Conservation (phyloP, 2,329 filamentous ascomycete genomes). For the Fusarium vanettenii region DNA sequence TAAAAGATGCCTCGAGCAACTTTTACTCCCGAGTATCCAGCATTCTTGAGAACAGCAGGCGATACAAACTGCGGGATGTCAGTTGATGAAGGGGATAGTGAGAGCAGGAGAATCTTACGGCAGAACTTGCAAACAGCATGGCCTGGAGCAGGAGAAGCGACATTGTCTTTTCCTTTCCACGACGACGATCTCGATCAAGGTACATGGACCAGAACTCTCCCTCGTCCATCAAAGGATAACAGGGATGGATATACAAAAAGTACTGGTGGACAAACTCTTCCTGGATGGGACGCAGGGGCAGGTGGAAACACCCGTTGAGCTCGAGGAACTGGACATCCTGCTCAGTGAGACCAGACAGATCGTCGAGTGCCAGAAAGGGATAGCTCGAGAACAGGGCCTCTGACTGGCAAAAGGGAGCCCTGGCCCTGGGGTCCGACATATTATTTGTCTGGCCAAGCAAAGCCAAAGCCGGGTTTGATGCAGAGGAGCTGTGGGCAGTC, state of each 20-base stretch:
- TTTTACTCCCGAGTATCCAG: slow-evolving; percentile 29
- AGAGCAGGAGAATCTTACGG: not conserved
- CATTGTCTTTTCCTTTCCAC: not conserved
- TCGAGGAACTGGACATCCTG: slow-evolving; percentile 13
- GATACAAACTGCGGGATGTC: slow-evolving; percentile 17
- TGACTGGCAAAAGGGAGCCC: slow-evolving; percentile 3
- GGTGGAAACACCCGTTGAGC: slow-evolving; percentile 11
- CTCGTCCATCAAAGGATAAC: slow-evolving; percentile 25
- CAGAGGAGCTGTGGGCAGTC: not conserved
- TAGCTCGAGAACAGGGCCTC: slow-evolving; percentile 7
- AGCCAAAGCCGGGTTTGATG: not conserved
- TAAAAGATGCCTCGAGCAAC: slow-evolving; percentile 32
- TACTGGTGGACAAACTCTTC: slow-evolving; percentile 13
- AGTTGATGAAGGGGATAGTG: not conserved
- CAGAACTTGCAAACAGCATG: slow-evolving; percentile 33
- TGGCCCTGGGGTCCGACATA: not conserved
- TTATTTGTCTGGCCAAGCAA: not conserved
- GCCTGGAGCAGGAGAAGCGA: slow-evolving; percentile 15
- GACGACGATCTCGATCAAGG: not conserved
- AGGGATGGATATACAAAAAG: slow-evolving; percentile 25
- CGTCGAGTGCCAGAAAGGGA: not conserved
- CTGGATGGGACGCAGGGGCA: slow-evolving; percentile 1
- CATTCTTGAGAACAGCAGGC: slow-evolving; percentile 31
- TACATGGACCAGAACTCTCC: slow-evolving; percentile 34
- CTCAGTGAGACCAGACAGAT: not conserved